A percentile compares a stretch with the other conserved stretches of the same genome.
Conservation (phyloP, 176 grass and related monocot genomes). For the Ananas comosus region DNA sequence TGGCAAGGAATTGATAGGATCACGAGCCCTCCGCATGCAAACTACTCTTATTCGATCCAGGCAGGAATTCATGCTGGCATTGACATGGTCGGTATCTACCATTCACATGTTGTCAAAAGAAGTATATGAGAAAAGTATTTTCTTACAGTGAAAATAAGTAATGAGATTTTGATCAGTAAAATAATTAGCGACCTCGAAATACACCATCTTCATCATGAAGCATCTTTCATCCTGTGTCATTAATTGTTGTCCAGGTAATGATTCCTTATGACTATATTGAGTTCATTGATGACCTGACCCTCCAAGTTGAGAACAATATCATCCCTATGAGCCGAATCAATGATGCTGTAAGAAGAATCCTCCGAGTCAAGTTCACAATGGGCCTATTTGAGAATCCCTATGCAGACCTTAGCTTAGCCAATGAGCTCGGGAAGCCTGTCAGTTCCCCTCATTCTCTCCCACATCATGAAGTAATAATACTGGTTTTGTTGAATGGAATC, state of each 20-base stretch:
- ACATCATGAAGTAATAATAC: background rate
- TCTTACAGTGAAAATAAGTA: background rate
- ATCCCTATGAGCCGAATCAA: slow-evolving; percentile 22
- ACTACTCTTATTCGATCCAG: slow-evolving; percentile 23
- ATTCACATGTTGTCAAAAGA: background rate
- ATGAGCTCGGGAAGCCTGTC: slow-evolving; percentile 2
- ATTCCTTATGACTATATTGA: slow-evolving; percentile 7
- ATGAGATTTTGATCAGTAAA: background rate
- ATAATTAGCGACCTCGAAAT: background rate
- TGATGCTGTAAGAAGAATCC: slow-evolving; percentile 28
- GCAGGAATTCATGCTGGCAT: slow-evolving; percentile 13
- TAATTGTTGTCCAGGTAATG: slow-evolving; percentile 20
- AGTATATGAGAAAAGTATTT: slow-evolving; percentile 1
- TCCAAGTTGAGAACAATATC: background rate
- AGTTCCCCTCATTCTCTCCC: background rate
- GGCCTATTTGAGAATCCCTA: slow-evolving; percentile 14
- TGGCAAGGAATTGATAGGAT: slow-evolving; percentile 32
- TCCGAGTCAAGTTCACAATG: slow-evolving; percentile 18
- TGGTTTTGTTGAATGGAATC: too few relatives aligned
- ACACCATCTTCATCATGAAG: background rate
- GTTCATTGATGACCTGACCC: slow-evolving; percentile 12
- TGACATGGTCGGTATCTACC: slow-evolving; percentile 3
- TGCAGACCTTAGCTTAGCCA: slow-evolving; percentile 10
- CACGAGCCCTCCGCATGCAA: slow-evolving; percentile 12
- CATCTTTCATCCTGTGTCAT: background rate